Conservation (phyloP, 179 eudicot genomes). For the Heliamphora pulchella region DNA sequence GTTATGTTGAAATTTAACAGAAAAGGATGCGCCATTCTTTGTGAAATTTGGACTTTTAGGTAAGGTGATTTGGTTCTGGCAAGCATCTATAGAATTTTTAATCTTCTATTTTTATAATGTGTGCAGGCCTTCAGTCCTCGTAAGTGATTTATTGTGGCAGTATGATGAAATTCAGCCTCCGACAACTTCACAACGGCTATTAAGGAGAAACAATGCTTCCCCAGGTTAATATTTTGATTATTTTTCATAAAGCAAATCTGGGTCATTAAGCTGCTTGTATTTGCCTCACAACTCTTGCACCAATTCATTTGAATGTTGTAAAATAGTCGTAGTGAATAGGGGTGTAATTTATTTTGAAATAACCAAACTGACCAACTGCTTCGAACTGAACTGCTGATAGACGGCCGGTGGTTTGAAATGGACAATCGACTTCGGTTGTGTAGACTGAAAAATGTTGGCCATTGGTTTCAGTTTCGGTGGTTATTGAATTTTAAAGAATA, state of each 20-base stretch:
- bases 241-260: conserved; percentile 11
- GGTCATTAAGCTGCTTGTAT: background rate
- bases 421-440: too few relatives aligned
- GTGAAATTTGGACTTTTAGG: background rate
- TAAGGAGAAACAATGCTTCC: conserved; percentile 46
- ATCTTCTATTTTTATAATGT: background rate
- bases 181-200: conserved; percentile 39
- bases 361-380: too few relatives aligned
- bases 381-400: too few relatives aligned
- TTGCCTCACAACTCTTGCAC: background rate
- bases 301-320: too few relatives aligned
- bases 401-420: too few relatives aligned
- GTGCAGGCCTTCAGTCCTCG: conserved; percentile 81
- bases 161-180: conserved; percentile 49
- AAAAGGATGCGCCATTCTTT: background rate
- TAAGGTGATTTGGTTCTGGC: background rate
- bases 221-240: conserved; percentile 35
- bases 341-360: too few relatives aligned
- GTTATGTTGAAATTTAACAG: conserved; percentile 3
- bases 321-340: too few relatives aligned
- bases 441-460: too few relatives aligned
- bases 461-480: too few relatives aligned
- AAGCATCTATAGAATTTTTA: background rate
- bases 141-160: conserved; percentile 74
- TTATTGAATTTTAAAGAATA: too few relatives aligned